Percentiles rank a stretch among this genome's conserved stretches.
These are phyloP conservation scores for Albatrellus sp. DNA, from an alignment of 1,284 basidiomycete species.

Conservation along the genomic window DNA sequence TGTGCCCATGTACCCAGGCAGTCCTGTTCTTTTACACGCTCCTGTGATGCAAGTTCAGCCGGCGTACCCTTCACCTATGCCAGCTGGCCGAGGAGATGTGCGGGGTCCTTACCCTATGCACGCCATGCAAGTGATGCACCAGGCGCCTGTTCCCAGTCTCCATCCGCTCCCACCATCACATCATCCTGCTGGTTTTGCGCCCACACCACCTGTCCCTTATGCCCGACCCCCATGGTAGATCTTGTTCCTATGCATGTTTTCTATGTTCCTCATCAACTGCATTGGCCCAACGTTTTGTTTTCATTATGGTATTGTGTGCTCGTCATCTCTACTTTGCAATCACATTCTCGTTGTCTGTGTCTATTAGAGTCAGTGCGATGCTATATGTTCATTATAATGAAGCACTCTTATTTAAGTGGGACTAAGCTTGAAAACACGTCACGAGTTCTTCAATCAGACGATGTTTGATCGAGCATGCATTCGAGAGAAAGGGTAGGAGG, in stretches of 20 bases:
- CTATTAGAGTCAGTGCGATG: no score
- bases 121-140: conserved; percentile 14
- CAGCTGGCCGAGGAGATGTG: conserved; percentile 14
- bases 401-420: no score
- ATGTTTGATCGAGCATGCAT: no score
- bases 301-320: conserved; percentile 15
- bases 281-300: conserved; percentile 10
- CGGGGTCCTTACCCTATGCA: conserved; percentile 17
- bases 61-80: conserved; percentile 15
- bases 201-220: conserved; percentile 17
- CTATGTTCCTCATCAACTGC: not conserved
- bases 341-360: no score
- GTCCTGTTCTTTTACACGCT: conserved; percentile 54
- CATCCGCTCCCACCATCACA: not conserved
- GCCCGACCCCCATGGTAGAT: conserved; percentile 29
- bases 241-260: conserved; percentile 13
- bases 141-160: conserved; percentile 2
- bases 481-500: no score
- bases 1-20: conserved; percentile 48
- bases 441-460: no score
- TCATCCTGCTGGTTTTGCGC: not conserved
- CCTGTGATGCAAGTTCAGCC: conserved; percentile 16
- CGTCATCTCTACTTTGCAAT: no score
- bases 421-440: no score
- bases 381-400: no score